Percentiles rank a stretch among this genome's conserved stretches.
These are phyloP conservation scores for Talaromyces verruculosus DNA, from an alignment of 2,329 filamentous ascomycete species.

Conservation along the genomic window DNA sequence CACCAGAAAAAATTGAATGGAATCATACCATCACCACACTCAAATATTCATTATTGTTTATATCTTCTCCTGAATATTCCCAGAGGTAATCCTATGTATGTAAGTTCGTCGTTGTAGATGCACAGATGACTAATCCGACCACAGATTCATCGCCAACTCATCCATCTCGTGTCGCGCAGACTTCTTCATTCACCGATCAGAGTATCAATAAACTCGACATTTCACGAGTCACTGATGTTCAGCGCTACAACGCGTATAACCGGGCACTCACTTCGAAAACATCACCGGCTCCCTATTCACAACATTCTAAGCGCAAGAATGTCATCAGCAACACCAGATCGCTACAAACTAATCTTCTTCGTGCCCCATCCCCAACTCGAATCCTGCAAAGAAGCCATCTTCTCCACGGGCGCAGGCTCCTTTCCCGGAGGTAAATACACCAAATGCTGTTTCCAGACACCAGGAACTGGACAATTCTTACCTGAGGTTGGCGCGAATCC, in stretches of 20 bases:
- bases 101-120: not conserved
- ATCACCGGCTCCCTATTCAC: not conserved
- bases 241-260: not conserved
- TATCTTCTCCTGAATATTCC: not conserved
- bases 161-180: not conserved
- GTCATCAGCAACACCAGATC: conserved; percentile 27
- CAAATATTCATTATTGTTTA: not conserved
- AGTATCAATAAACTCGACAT: not conserved
- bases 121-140: conserved; percentile 14
- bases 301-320: conserved; percentile 24
- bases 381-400: conserved; percentile 44
- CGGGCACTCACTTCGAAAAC: not conserved
- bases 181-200: not conserved
- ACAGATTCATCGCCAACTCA: not conserved
- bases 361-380: conserved; percentile 42
- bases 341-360: conserved; percentile 48
- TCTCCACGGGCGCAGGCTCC: conserved; percentile 43
- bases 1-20: not conserved
- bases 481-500: conserved; percentile 43
- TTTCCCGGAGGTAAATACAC: conserved; percentile 45
- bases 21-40: not conserved
- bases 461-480: conserved; percentile 45
- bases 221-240: not conserved
- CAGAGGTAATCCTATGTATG: not conserved
- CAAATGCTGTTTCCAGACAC: conserved; percentile 42